Base-by-base conservation (phyloP, 108 stramenopile species). In the Skeletonema menzelii region DNA sequence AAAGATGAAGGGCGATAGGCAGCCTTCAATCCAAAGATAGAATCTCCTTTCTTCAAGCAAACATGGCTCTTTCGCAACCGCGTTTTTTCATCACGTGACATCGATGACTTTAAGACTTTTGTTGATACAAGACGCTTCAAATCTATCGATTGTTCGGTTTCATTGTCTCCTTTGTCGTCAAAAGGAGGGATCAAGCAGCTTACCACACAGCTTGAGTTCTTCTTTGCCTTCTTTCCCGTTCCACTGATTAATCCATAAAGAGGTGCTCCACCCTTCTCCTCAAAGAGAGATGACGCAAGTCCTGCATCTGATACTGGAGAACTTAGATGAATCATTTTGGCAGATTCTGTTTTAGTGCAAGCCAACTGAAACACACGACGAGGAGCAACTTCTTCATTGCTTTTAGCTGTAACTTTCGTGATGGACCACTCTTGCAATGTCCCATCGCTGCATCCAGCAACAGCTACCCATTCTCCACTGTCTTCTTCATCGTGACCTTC, bases 341-440 rank as follows among this genome's bases (percentile, higher is more conserved):
- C 27, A 47, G n/a, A 20, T 10, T 10, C 26, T 31, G 27, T 24
- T 27, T 67, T 35, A 0, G 28, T 15, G 27, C 22, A 47, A 3
- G 47, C 22, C 67, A 67, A 35, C 47, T 67, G 28, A 19, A 55
- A 67, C 17, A 47, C 28, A 35, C 67, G 46, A 35, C 67, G 67
- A 11, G 67, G 46, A 32, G 44, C 24, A 19, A 60, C 40, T 46
- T 27, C 27, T 40, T 70, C 59, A 28, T 70, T 34, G 15, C 27
- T 34, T 13, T 37, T 44, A 53, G 40, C 10, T 57, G 26, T 19
- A 56, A 14, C 57, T 27, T n/a, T 63, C n/a, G 77, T 11, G 24
- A 65, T 63, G 8, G 76, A 7, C 79, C 79, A 80, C 27, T 80
- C 79, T 17, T 69, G 79, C 10, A 80, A 12, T 15, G 63, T 61